Base-by-base conservation (phyloP, 805 yeast genomes). In the Candida ascalaphidarum region DNA sequence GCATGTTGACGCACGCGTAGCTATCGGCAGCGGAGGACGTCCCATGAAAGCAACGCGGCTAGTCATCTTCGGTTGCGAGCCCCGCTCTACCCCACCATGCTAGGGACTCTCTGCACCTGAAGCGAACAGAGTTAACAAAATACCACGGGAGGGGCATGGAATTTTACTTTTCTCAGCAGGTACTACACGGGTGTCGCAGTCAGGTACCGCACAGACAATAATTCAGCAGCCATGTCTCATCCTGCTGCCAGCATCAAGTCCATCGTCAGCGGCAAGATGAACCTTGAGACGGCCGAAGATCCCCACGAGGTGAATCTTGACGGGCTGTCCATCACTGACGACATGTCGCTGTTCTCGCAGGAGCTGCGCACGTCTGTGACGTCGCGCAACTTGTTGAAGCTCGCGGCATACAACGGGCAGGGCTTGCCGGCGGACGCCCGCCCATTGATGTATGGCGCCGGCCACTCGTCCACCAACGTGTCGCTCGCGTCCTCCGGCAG, bases 241-340 rank as follows among this genome's bases (percentile, higher is more conserved):
- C 62, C 65, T n/a, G 60, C 57, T 8, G 66, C 66, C 23, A 58
- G 64, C 32, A 48, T 61, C 19, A 56, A 50, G 34, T 57, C 65
- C 11, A 52, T 61, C 7, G 48, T 40, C 31, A 55, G 61, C 31
- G 66, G 68, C 2, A 52, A 45, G 25, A 40, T 44, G 21, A 52
- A 50, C 32, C 29, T 52, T 12, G 50, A 44, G 23, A 37, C 53
- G 7, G 41, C 45, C 11, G 55, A 48, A n/a, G 52, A 46, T 13
- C 29, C 37, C 7, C 28, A 33, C 11, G 45, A 41, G n/a, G 23
- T 20, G 20, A 14, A 26, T 18, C 22, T 24, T 12, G 21, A 22
- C 17, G 27, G 22, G 28, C 18, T 18, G 17, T 18, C 22, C 29
- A 16, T 19, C 17, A 44, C 39, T 25, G 49, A 45, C 19, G 23